These are phyloP conservation scores for Camellia sinensis DNA, from an alignment of 148 eudicot species.

Conservation along the genomic window DNA sequence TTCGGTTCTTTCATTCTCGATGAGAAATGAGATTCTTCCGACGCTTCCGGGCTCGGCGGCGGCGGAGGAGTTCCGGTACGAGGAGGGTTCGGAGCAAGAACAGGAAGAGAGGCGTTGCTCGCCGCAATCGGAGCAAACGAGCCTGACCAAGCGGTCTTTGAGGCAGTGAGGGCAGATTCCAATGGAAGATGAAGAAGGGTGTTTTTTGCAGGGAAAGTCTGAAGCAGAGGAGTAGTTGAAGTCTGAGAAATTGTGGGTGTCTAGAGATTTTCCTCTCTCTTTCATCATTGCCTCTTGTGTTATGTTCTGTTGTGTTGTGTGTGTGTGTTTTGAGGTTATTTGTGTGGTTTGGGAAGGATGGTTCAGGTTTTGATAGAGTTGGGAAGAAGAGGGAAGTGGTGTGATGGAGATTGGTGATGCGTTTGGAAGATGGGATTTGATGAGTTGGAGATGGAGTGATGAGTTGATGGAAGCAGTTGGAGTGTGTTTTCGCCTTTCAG, in stretches of 20 bases:
- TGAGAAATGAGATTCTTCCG: constrained; percentile 71
- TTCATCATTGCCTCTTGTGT: constrained; percentile 40
- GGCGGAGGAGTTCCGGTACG: constrained; percentile 38
- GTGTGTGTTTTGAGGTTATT: too few species aligned
- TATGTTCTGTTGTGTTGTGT: neutral
- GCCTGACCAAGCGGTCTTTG: constrained; percentile 56
- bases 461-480: neutral
- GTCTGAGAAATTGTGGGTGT: constrained; percentile 23
- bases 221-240: constrained; percentile 34
- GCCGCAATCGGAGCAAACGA: constrained; percentile 81
- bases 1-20: constrained; percentile 59
- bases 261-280: constrained; percentile 71
- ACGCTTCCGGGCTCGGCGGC: constrained; percentile 47
- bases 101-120: constrained; percentile 63
- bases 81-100: constrained; percentile 58
- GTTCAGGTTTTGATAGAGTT: too few species aligned
- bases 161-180: constrained; percentile 85
- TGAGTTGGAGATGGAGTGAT: neutral
- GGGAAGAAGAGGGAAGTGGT: too few species aligned
- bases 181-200: constrained; percentile 52
- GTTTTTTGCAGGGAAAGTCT: constrained; percentile 61
- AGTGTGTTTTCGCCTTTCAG: neutral
- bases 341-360: too few species aligned
- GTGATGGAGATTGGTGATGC: neutral
- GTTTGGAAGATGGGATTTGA: neutral